Evolutionary conservation across 1,139 yeast species (phyloP), one percentile per base, ranked within the genome.

Genomic region (Hansenula sp.): DNA sequence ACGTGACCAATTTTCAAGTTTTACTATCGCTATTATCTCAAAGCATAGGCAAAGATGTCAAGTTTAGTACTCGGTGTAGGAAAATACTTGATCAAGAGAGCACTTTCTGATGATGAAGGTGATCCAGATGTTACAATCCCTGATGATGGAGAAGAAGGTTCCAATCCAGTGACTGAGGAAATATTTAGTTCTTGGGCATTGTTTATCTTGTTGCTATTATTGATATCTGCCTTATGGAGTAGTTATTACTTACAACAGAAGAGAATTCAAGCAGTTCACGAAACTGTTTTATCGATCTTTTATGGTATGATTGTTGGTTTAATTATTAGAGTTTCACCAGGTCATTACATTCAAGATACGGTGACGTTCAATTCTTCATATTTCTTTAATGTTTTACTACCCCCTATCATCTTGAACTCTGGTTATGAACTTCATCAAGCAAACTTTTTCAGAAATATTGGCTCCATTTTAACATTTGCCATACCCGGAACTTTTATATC

Each of bases 171-270:
- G n/a, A 82, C 94, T 2, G 96, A 92, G 55, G 98, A 92, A 62
- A 89, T 92, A 55, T 92, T 89, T 61, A 84, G 95, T 10, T 87
- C 96, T 0, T 94, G 98, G 99, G 97, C 98, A 0, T 67, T 94
- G 31, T 90, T 89, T 62, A 94, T 94, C 44, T 72, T 92, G 48
- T 65, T 94, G 40, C 76, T 86, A 44, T 71, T 94, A 38, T 69
- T 94, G 39, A 85, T 94, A 48, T 76, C 89, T 10, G 96, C 98
- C 0, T 67, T 94, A 39, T 92, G 97, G 97, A 86, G 96, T 2
- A 84, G 95, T 26, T 94, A 92, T 64, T 92, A 86, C 61, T 69
- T 94, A 41, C 96, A 92, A 57, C 96, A 88, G 56, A 77, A 90
- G 52, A 75, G 94, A 51, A 90, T 94, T 51, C 90, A 88, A 59